These are phyloP conservation scores for Trichomonas gallinae DNA, from an alignment of 208 protist genomes.

Conservation along the genomic window DNA sequence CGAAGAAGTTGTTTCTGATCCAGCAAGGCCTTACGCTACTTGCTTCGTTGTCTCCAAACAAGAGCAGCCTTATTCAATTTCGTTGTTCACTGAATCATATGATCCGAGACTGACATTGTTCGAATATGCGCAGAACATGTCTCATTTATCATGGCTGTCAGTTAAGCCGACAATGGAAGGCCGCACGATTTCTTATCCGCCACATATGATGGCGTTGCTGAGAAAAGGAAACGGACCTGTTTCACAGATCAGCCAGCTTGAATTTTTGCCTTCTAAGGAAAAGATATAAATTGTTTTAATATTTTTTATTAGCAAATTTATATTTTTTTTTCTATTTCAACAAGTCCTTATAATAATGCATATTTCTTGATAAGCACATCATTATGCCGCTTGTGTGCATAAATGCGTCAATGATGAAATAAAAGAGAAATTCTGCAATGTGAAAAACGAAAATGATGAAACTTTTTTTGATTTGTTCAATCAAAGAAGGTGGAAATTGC, in stretches of 20 bases:
- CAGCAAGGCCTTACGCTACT: background rate
- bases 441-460: too few species aligned
- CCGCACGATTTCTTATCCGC: background rate
- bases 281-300: background rate
- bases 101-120: background rate
- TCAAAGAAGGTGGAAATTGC: too few species aligned
- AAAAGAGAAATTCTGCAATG: too few species aligned
- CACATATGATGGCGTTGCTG: background rate
- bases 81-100: background rate
- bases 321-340: background rate
- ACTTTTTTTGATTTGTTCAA: too few species aligned
- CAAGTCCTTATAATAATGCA: background rate
- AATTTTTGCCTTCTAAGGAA: background rate
- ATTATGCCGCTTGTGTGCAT: background rate
- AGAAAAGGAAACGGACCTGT: background rate
- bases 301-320: background rate
- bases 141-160: background rate
- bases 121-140: background rate
- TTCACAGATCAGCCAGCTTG: background rate
- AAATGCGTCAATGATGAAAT: background rate
- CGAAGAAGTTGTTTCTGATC: background rate
- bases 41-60: background rate
- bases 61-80: background rate
- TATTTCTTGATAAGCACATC: background rate
- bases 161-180: background rate